Percentiles rank a stretch among this genome's conserved stretches.
These are phyloP conservation scores for Crepidotus variabilis DNA, from an alignment of 768 basidiomycete genomes.

Conservation along the genomic window DNA sequence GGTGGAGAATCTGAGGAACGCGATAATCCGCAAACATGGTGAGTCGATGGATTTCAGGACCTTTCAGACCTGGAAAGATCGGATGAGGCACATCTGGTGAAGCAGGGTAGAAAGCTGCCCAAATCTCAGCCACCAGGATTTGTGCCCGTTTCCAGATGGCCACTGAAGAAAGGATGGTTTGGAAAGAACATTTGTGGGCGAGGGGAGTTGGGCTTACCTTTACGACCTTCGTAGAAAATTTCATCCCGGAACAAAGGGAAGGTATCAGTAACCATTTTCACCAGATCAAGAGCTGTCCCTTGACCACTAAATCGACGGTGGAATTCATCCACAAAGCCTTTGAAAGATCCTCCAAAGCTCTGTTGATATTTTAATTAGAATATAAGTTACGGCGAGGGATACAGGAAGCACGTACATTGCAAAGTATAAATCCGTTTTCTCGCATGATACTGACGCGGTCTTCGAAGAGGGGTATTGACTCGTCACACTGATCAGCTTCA, in stretches of 20 bases:
- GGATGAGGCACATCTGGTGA: conserved; percentile 51
- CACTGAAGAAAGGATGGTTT: conserved; percentile 37
- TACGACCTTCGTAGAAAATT: conserved; percentile 47
- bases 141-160: conserved; percentile 89
- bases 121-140: conserved; percentile 86
- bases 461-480: conserved; percentile 63
- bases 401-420: conserved; percentile 45
- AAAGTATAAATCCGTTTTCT: conserved; percentile 70
- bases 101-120: conserved; percentile 85
- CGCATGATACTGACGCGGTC: conserved; percentile 78
- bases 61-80: conserved; percentile 57
- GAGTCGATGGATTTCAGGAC: conserved; percentile 61
- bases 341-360: conserved; percentile 71
- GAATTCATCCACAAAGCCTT: conserved; percentile 61
- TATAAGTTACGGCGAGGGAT: not conserved
- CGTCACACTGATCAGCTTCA: conserved; percentile 48
- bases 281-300: conserved; percentile 71
- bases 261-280: conserved; percentile 60
- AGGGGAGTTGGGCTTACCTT: conserved; percentile 36
- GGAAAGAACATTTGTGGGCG: not conserved
- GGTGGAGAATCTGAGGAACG: conserved; percentile 88
- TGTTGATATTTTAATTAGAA: conserved; percentile 21
- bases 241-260: conserved; percentile 83
- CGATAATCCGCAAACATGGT: conserved; percentile 97
- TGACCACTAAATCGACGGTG: conserved; percentile 44